Conservation (phyloP, 2,329 filamentous ascomycete genomes). For the Sporothrix dimorphospora region DNA sequence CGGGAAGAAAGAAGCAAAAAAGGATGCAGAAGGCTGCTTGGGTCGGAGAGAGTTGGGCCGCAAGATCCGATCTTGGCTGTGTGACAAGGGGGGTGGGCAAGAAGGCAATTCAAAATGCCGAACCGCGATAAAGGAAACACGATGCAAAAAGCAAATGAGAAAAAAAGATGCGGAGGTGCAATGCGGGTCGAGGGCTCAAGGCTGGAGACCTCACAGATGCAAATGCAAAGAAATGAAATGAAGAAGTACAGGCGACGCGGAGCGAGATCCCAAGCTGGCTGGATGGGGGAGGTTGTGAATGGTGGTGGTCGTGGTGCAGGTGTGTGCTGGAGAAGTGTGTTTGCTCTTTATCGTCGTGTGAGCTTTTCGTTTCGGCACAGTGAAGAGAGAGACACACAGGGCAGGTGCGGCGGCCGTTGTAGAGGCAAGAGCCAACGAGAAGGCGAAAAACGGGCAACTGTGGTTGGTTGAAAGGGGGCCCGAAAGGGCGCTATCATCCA, state of each 20-base stretch:
- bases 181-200: neutral
- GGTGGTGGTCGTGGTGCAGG: neutral
- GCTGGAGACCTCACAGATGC: neutral
- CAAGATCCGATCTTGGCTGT: constrained; percentile 11
- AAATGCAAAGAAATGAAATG: neutral
- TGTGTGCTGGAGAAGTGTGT: constrained; percentile 11
- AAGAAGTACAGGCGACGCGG: neutral
- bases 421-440: neutral
- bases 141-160: neutral
- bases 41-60: constrained; percentile 5
- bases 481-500: neutral
- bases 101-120: neutral
- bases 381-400: neutral
- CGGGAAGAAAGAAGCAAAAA: neutral
- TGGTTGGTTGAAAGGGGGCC: neutral
- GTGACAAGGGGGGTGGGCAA: neutral
- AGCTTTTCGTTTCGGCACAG: constrained; percentile 15
- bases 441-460: neutral
- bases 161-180: neutral
- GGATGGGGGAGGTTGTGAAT: neutral
- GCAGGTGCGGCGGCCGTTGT: neutral
- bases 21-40: neutral
- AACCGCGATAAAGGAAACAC: neutral
- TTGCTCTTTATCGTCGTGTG: constrained; percentile 5
- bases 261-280: neutral